Conservation (phyloP, 2,329 filamentous ascomycete genomes). For the Colletotrichum euphorbiae region DNA sequence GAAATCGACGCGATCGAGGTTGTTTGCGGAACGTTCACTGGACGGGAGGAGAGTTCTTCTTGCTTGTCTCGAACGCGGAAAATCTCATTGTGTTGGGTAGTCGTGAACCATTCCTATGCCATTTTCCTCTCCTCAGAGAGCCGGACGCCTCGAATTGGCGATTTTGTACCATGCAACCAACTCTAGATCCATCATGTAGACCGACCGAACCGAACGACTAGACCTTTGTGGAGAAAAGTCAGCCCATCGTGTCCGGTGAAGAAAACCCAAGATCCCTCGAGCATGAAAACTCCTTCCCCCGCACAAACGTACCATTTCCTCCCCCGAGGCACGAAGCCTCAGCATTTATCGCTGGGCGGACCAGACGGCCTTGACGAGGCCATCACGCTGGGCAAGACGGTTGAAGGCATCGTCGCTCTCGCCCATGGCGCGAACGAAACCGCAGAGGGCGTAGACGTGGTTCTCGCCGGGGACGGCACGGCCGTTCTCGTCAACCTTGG, state of each 20-base stretch:
- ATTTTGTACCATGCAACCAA: slow-evolving; percentile 40
- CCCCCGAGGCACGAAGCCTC: slow-evolving; percentile 35
- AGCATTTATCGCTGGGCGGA: slow-evolving; percentile 73
- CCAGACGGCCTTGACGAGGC: slow-evolving; percentile 98
- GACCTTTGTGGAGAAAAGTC: slow-evolving; percentile 25
- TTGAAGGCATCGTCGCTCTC: slow-evolving; percentile 98
- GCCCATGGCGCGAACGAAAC: slow-evolving; percentile 97
- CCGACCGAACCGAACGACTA: slow-evolving; percentile 42
- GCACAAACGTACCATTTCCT: slow-evolving; percentile 35
- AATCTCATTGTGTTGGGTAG: slow-evolving; percentile 42
- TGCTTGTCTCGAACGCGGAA: slow-evolving; percentile 55
- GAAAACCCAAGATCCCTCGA: background rate
- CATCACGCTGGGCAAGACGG: slow-evolving; percentile 94
- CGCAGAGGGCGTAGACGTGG: slow-evolving; percentile 96
- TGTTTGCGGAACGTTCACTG: slow-evolving; percentile 24
- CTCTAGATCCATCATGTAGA: slow-evolving; percentile 42
- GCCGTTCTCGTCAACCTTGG: slow-evolving; percentile 99
- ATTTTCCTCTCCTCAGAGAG: slow-evolving; percentile 46
- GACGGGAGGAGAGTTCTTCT: slow-evolving; percentile 1
- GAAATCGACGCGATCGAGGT: slow-evolving; percentile 5
- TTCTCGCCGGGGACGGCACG: slow-evolving; percentile 93
- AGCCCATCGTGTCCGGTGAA: slow-evolving; percentile 1
- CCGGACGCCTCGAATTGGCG: slow-evolving; percentile 59
- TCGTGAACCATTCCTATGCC: slow-evolving; percentile 41
- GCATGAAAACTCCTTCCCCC: background rate